These are phyloP conservation scores for Sequoiadendron giganteum DNA, from an alignment of 75 land plant genomes.

Conservation along the genomic window DNA sequence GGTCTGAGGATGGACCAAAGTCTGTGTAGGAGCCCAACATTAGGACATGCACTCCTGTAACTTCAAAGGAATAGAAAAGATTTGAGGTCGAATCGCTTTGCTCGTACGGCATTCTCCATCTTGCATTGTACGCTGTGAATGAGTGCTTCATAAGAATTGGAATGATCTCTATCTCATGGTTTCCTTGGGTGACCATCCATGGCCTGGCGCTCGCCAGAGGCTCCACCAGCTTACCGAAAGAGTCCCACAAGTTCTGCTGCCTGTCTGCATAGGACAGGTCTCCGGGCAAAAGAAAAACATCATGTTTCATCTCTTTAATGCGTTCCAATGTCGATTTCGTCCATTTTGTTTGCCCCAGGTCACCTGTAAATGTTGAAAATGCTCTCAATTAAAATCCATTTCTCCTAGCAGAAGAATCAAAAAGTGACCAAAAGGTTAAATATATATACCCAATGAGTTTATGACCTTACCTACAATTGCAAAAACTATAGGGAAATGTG, in stretches of 20 bases:
- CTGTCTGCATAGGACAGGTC: slow-evolving; percentile 57
- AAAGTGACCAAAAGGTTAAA: too few species aligned
- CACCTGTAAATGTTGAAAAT: slow-evolving; percentile 18
- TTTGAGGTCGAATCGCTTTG: slow-evolving; percentile 57
- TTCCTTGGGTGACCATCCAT: slow-evolving; percentile 67
- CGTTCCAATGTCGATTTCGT: slow-evolving; percentile 40
- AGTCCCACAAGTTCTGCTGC: slow-evolving; percentile 47
- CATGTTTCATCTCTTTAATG: slow-evolving; percentile 23
- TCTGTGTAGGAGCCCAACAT: slow-evolving; percentile 57
- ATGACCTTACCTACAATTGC: slow-evolving; percentile 28
- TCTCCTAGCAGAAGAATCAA: too few species aligned
- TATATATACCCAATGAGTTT: too few species aligned
- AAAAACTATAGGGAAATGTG: slow-evolving; percentile 29
- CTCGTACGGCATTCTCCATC: slow-evolving; percentile 54
- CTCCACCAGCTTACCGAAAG: slow-evolving; percentile 40
- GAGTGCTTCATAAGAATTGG: slow-evolving; percentile 24
- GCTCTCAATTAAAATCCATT: too few species aligned
- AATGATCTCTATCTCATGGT: slow-evolving; percentile 52
- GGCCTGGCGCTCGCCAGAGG: slow-evolving; percentile 51
- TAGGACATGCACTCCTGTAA: slow-evolving; percentile 48
- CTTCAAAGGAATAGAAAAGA: slow-evolving; percentile 60
- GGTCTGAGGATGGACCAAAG: slow-evolving; percentile 23
- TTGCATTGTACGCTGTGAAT: slow-evolving; percentile 45
- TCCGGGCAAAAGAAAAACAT: slow-evolving; percentile 44
- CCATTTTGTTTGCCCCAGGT: slow-evolving; percentile 52